A percentile compares a stretch with the other conserved stretches of the same genome.
phyloP scores from a whole-genome alignment of 805 yeast genomes.

The Komagataella mondaviorum region DNA sequence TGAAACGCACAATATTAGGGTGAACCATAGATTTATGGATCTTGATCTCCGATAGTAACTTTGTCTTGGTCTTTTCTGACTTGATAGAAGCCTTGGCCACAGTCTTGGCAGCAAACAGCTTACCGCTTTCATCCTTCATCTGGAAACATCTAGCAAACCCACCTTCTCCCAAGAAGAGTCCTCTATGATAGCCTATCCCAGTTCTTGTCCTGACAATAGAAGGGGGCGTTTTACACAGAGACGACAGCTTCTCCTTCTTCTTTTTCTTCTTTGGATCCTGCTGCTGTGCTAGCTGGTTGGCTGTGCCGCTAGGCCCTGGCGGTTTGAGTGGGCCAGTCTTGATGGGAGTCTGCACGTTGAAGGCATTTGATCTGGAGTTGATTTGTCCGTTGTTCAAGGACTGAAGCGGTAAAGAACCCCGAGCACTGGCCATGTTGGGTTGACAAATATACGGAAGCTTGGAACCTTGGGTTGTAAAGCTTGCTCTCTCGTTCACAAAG shows the following conservation, averaged over 20 bases:
- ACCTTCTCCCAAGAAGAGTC: slow-evolving; percentile 89
- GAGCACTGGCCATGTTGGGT: slow-evolving; percentile 1
- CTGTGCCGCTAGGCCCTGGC: slow-evolving; percentile 7
- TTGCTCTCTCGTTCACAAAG: neutral
- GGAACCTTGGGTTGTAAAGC: neutral
- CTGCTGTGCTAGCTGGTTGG: slow-evolving; percentile 15
- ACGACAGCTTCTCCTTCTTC: slow-evolving; percentile 79
- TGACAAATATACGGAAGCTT: neutral
- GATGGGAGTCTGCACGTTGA: slow-evolving; percentile 6
- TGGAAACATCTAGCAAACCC: slow-evolving; percentile 99
- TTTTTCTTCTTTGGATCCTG: slow-evolving; percentile 27
- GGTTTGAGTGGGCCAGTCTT: neutral
- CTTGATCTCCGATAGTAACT: slow-evolving; percentile 84
- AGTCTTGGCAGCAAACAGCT: slow-evolving; percentile 89
- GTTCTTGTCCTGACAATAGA: slow-evolving; percentile 76
- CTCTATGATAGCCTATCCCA: slow-evolving; percentile 85
- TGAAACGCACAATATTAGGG: slow-evolving; percentile 79
- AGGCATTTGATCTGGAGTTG: slow-evolving; percentile 25
- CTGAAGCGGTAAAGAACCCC: slow-evolving; percentile 27
- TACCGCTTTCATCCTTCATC: slow-evolving; percentile 82
- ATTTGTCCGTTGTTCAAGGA: slow-evolving; percentile 40
- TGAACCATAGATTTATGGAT: slow-evolving; percentile 87
- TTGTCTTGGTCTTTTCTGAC: slow-evolving; percentile 77
- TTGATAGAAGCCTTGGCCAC: slow-evolving; percentile 92
- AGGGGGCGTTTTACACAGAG: slow-evolving; percentile 95